Conservation (phyloP, 352 stramenopile genomes). For the Phytophthora megakarya region DNA sequence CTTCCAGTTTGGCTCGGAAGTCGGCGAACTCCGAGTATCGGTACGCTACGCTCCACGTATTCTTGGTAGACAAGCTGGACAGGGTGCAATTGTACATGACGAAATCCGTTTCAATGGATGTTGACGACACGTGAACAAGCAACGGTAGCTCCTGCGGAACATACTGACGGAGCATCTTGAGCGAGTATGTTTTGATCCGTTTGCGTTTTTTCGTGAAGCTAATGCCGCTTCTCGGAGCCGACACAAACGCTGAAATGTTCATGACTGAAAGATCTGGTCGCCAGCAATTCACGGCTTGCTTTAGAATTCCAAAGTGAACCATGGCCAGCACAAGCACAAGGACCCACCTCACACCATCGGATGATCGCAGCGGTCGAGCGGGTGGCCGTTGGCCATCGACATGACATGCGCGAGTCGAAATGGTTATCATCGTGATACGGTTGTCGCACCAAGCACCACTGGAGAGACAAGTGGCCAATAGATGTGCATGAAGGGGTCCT, state of each 20-base stretch:
- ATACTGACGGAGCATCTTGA: slow-evolving; percentile 51
- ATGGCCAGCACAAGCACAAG: slow-evolving; percentile 7
- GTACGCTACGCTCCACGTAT: slow-evolving; percentile 59
- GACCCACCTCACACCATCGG: slow-evolving; percentile 22
- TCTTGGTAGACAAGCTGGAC: slow-evolving; percentile 50
- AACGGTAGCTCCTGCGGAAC: slow-evolving; percentile 52
- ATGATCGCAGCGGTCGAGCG: slow-evolving; percentile 27
- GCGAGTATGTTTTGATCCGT: slow-evolving; percentile 49
- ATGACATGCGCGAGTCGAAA: slow-evolving; percentile 8
- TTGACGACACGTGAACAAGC: slow-evolving; percentile 46
- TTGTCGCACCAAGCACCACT: slow-evolving; percentile 35
- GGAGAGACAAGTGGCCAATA: slow-evolving; percentile 21
- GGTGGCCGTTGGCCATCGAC: slow-evolving; percentile 13
- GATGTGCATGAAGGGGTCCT: background rate
- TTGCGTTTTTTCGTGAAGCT: slow-evolving; percentile 25
- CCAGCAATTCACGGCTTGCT: too few relatives aligned
- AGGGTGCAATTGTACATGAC: slow-evolving; percentile 60
- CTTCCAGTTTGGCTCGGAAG: slow-evolving; percentile 54
- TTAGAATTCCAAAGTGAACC: slow-evolving; percentile 21
- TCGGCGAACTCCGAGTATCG: slow-evolving; percentile 68
- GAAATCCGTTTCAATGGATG: slow-evolving; percentile 40
- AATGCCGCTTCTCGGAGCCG: slow-evolving; percentile 5
- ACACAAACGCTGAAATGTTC: slow-evolving; percentile 34
- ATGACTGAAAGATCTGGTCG: slow-evolving; percentile 1
- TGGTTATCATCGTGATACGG: slow-evolving; percentile 14